phyloP scores from a whole-genome alignment of 495 filamentous ascomycete species.

The Parachaetomium inaequale region DNA sequence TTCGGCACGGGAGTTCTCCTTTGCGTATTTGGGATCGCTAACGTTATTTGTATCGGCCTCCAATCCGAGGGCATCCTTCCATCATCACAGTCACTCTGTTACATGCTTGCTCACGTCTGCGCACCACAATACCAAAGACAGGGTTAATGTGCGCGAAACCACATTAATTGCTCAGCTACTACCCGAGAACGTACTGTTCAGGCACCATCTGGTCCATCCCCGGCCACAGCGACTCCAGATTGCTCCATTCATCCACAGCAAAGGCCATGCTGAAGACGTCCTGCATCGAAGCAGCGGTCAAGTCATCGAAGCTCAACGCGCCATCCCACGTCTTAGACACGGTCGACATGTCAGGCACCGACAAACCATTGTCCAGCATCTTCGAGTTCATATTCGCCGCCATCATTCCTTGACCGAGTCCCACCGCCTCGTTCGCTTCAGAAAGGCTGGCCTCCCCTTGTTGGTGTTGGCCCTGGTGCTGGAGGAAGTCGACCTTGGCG shows the following conservation, averaged over 20 bases:
- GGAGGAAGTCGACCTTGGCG: neutral
- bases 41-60: too few species aligned
- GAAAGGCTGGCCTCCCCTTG: neutral
- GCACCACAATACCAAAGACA: too few species aligned
- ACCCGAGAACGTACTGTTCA: neutral
- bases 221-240: conserved; percentile 1
- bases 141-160: too few species aligned
- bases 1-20: too few species aligned
- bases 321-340: neutral
- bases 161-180: too few species aligned
- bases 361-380: too few species aligned
- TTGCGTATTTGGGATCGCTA: too few species aligned
- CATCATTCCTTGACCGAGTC: neutral
- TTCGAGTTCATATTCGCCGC: neutral
- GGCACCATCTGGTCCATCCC: neutral
- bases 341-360: neutral
- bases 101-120: too few species aligned
- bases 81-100: too few species aligned
- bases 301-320: neutral
- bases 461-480: neutral
- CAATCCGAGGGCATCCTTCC: too few species aligned
- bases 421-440: neutral
- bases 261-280: conserved; percentile 1
- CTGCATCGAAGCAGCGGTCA: conserved; percentile 5
- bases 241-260: conserved; percentile 3